A percentile compares a stretch with the other conserved stretches of the same genome.
phyloP scores from a whole-genome alignment of 2,329 filamentous ascomycete species.

The Diaporthe sp. region DNA sequence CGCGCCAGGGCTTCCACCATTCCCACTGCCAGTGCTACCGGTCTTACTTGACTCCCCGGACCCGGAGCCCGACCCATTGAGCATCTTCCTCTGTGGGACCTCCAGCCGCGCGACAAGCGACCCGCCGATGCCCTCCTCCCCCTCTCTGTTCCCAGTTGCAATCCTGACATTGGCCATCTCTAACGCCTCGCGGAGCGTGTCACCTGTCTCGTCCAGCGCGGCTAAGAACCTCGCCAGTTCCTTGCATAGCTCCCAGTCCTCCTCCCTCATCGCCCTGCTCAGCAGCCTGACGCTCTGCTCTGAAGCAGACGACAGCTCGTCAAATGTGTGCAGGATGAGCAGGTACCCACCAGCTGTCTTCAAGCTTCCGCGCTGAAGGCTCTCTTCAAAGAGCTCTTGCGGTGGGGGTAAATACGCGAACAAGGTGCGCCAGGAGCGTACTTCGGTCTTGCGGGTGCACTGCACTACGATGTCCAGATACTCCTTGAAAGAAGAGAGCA shows the following conservation, averaged over 20 bases:
- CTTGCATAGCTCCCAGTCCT: constrained; percentile 96
- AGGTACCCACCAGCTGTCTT: constrained; percentile 98
- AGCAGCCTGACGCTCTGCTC: constrained; percentile 87
- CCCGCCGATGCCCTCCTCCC: constrained; percentile 50
- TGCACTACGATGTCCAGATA: constrained; percentile 97
- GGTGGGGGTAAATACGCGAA: constrained; percentile 93
- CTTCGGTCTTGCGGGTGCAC: constrained; percentile 96
- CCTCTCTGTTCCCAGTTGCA: constrained; percentile 50
- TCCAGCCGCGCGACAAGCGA: constrained; percentile 50
- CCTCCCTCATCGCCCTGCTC: constrained; percentile 83
- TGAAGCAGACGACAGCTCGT: constrained; percentile 77
- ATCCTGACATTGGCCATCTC: constrained; percentile 67
- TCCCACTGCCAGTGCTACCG: constrained; percentile 30
- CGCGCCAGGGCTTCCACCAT: constrained; percentile 3
- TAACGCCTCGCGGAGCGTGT: constrained; percentile 81
- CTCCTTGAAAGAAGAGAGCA: constrained; percentile 80
- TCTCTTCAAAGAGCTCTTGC: constrained; percentile 93
- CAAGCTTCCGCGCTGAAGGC: constrained; percentile 84
- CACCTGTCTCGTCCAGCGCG: constrained; percentile 88
- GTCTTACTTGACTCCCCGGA: constrained; percentile 35
- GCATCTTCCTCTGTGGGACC: constrained; percentile 46
- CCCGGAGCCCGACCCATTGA: constrained; percentile 33
- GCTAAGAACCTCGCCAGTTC: constrained; percentile 96
- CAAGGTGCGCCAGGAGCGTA: constrained; percentile 93
- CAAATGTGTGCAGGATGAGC: constrained; percentile 90